phyloP scores from a whole-genome alignment of 2,329 filamentous ascomycete species.

The Penicillium sp. region DNA sequence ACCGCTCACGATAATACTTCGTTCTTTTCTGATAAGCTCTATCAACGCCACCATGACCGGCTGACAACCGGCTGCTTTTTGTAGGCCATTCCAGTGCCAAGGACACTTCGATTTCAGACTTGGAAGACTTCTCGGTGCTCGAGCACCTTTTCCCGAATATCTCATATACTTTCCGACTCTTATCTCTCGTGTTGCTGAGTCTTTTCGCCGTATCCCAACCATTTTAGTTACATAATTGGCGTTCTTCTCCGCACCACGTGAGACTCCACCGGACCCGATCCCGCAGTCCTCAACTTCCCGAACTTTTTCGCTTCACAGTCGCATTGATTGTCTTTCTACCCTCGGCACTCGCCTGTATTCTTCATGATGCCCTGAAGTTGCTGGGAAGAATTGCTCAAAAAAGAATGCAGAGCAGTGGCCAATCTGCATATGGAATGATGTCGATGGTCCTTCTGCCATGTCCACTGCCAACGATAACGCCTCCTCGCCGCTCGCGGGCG shows the following conservation, averaged over 20 bases:
- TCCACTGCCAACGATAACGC: conserved; percentile 42
- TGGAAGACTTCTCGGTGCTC: not conserved
- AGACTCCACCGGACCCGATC: conserved; percentile 31
- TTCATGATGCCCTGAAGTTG: conserved; percentile 28
- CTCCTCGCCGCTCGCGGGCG: conserved; percentile 35
- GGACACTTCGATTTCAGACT: not conserved
- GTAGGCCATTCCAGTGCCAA: not conserved
- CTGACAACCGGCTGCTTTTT: not conserved
- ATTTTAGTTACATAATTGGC: conserved; percentile 27
- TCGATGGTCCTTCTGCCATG: conserved; percentile 39
- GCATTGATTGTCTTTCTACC: conserved; percentile 21
- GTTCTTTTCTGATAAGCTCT: conserved; percentile 4
- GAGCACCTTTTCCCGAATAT: not conserved
- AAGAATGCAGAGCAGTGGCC: conserved; percentile 31
- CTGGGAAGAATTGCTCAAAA: conserved; percentile 9
- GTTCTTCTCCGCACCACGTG: conserved; percentile 32
- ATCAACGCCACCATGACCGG: not conserved
- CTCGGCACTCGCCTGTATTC: conserved; percentile 23
- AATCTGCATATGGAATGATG: conserved; percentile 31
- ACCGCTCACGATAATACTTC: not conserved
- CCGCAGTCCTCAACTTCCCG: conserved; percentile 31
- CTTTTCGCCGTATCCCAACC: not conserved
- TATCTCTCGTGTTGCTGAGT: not conserved
- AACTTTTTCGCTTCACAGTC: conserved; percentile 30
- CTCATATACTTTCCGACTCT: not conserved